Base-by-base conservation (phyloP, 1,284 basidiomycete species). In the Cystobasidium slooffiae region DNA sequence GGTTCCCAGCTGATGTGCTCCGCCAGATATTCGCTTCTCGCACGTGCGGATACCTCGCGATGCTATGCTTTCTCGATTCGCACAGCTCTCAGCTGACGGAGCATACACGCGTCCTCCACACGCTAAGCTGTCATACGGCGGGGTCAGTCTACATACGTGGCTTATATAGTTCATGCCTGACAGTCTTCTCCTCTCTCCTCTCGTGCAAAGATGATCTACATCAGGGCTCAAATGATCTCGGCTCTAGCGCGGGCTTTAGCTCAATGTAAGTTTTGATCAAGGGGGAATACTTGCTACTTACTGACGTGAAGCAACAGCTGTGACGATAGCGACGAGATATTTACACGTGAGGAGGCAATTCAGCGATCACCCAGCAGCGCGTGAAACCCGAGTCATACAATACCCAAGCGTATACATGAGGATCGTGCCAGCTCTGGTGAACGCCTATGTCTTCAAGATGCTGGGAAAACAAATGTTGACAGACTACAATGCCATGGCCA, bases 41-140 rank as follows among this genome's bases (percentile, higher is more conserved):
- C 88, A 86, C 74, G 87, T 91, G 72, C 86, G 88, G n/a, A 88
- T 93, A 72, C 90, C 91, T 0, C 86, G 88, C 67, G 85, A 86
- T 73, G 84, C 91, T 69, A 92, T 93, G 91, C 86, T 93, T 9
- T 88, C 87, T 51, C 88, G 88, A 75, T 91, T 91, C 77, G 88
- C 91, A 1, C 85, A 86, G 67, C 88, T 93, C 41, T 89, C 89
- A 0, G 84, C 87, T 53, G 87, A 88, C 0, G 90, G 90, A 5
- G 82, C 84, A 77, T 93, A 93, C 80, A 79, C 89, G 41, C 85
- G 86, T 76, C 91, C 91, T 16, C 88, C 88, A 16, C 89, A 90
- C 78, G 86, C 88, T 3, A 92, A 91, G 81, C 82, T 92, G 12
- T 89, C 87, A 77, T 93, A 91, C 79, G 90, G 90, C 65, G 90